Evolutionary conservation across 345 rosid species (phyloP).

Genomic region (Punica granatum): DNA sequence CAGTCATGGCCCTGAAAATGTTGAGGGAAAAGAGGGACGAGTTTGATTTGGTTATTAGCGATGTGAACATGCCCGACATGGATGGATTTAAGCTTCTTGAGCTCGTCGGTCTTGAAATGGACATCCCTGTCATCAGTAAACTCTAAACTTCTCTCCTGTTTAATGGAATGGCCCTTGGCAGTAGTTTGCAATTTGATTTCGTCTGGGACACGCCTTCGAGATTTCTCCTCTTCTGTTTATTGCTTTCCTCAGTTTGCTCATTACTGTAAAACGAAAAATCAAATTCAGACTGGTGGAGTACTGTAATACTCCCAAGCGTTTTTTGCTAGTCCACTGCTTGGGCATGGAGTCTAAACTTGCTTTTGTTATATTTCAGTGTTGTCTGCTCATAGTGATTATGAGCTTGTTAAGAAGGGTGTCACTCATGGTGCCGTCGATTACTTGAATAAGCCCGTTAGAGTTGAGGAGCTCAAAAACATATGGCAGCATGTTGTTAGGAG

Average conservation of each 20-base stretch:
- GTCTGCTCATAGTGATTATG: slow-evolving; percentile 69
- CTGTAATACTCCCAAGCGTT: too few relatives aligned
- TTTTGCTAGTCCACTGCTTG: neutral
- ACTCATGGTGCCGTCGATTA: slow-evolving; percentile 89
- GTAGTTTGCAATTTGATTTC: too few relatives aligned
- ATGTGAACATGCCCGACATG: slow-evolving; percentile 79
- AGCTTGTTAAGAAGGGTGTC: slow-evolving; percentile 81
- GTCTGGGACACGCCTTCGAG: too few relatives aligned
- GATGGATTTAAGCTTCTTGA: slow-evolving; percentile 81
- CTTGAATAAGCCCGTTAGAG: slow-evolving; percentile 68
- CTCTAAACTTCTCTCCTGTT: neutral
- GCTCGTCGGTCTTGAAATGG: slow-evolving; percentile 80
- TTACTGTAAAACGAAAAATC: too few relatives aligned
- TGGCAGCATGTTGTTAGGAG: slow-evolving; percentile 85
- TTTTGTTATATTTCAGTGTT: slow-evolving; percentile 46
- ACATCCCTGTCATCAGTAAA: slow-evolving; percentile 82
- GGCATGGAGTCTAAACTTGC: neutral
- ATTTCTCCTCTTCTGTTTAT: too few relatives aligned
- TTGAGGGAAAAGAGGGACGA: slow-evolving; percentile 47
- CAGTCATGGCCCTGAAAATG: slow-evolving; percentile 44
- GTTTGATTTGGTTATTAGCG: slow-evolving; percentile 66
- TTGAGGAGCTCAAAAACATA: slow-evolving; percentile 80
- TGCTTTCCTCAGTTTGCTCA: too few relatives aligned
- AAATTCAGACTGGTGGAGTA: too few relatives aligned
- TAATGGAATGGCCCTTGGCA: too few relatives aligned